phyloP scores from a whole-genome alignment of 306 rosid species.

The Castanea crenata region DNA sequence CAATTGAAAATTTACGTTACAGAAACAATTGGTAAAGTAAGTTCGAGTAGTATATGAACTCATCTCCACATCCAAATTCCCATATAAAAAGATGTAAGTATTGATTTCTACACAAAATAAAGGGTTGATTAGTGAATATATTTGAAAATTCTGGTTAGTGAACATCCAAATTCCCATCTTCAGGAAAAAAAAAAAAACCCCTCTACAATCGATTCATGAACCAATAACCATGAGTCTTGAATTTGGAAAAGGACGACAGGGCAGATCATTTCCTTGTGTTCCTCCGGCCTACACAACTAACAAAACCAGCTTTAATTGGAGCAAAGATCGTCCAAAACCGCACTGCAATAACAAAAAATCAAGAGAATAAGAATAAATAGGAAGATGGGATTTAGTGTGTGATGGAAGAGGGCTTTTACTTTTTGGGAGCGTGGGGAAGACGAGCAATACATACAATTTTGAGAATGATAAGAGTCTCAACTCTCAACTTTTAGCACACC shows the following conservation, averaged over 20 bases:
- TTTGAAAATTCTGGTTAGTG: no score
- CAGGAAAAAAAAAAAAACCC: background rate
- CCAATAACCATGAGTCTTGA: slow-evolving; percentile 4
- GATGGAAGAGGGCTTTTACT: no score
- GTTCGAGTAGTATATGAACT: background rate
- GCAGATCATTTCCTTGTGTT: slow-evolving; percentile 56
- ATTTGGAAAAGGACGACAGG: background rate
- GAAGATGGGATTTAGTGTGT: no score
- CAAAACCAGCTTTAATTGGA: slow-evolving; percentile 91
- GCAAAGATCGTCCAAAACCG: slow-evolving; percentile 88
- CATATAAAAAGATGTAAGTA: background rate
- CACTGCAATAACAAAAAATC: slow-evolving; percentile 49
- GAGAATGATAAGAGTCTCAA: no score
- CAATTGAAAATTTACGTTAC: background rate
- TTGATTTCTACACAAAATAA: background rate
- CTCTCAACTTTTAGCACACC: no score
- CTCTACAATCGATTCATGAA: background rate
- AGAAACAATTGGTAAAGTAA: background rate
- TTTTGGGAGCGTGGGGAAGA: no score
- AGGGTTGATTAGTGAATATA: background rate
- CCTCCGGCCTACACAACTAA: slow-evolving; percentile 92
- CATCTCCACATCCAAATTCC: background rate
- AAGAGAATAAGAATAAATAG: background rate
- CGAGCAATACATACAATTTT: no score
- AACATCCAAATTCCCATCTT: no score